Evolutionary conservation across 1,139 yeast species (phyloP).

Genomic region (Yamadazyma diospyri): DNA sequence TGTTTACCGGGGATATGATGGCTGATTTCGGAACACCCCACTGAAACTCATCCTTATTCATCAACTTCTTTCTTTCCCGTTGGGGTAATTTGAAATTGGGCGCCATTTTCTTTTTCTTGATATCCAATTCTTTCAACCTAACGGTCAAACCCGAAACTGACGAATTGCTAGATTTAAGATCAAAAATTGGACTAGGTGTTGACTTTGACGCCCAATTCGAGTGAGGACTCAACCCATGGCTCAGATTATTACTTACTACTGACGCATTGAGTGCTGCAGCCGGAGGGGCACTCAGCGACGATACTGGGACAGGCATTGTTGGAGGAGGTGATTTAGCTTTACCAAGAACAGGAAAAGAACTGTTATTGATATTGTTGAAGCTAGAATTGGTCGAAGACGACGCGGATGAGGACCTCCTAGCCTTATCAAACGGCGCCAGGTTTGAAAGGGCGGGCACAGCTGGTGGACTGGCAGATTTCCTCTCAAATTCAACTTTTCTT

Average conservation of each 20-base stretch:
- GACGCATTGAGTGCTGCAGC: neutral
- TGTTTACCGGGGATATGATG: neutral
- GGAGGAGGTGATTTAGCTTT: slow-evolving; percentile 3
- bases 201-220: slow-evolving; percentile 31
- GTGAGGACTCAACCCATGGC: slow-evolving; percentile 24
- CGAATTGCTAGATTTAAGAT: neutral
- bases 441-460: neutral
- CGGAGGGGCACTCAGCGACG: neutral
- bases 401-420: slow-evolving; percentile 1
- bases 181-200: slow-evolving; percentile 15
- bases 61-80: slow-evolving; percentile 45
- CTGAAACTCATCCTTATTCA: slow-evolving; percentile 2
- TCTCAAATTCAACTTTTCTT: slow-evolving; percentile 15
- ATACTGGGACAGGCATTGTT: no score
- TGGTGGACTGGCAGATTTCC: slow-evolving; percentile 11
- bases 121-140: slow-evolving; percentile 8
- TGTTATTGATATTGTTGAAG: neutral
- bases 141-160: neutral
- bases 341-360: slow-evolving; percentile 7
- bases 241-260: neutral
- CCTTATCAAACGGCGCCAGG: neutral
- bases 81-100: slow-evolving; percentile 45
- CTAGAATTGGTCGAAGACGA: neutral
- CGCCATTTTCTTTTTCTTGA: slow-evolving; percentile 29
- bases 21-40: slow-evolving; percentile 5